phyloP scores from a whole-genome alignment of 2,329 filamentous ascomycete species.

The Trichoderma breve region DNA sequence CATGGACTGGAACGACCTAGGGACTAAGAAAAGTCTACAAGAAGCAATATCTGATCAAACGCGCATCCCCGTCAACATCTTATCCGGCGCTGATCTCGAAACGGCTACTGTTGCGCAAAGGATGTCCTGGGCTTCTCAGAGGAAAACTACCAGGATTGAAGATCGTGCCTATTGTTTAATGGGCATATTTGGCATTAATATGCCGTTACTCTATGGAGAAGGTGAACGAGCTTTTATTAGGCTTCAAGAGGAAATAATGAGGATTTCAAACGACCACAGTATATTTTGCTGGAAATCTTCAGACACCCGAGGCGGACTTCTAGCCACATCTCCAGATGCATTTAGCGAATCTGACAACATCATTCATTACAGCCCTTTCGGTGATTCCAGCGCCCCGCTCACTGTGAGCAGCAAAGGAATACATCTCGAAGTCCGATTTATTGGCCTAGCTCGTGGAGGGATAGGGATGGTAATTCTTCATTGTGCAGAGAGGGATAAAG shows the following conservation, averaged over 20 bases:
- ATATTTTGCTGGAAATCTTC: background rate
- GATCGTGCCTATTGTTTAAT: conserved; percentile 33
- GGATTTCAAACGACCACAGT: background rate
- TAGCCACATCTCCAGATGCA: background rate
- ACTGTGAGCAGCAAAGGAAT: background rate
- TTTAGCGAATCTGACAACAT: background rate
- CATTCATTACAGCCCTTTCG: background rate
- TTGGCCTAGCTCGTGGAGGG: background rate
- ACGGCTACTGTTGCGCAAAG: conserved; percentile 21
- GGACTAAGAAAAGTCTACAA: background rate
- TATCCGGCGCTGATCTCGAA: conserved; percentile 3
- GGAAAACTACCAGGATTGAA: conserved; percentile 27
- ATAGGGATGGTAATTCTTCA: background rate
- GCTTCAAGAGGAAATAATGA: conserved; percentile 17
- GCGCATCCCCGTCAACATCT: background rate
- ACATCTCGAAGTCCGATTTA: background rate
- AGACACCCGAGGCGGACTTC: background rate
- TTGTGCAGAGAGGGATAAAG: background rate
- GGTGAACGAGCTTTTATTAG: conserved; percentile 27
- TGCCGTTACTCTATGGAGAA: conserved; percentile 33
- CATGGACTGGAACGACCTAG: background rate
- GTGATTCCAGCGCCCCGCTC: background rate
- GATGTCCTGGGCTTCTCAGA: conserved; percentile 30
- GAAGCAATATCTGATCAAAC: background rate
- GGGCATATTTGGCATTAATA: conserved; percentile 32